A percentile compares a stretch with the other conserved stretches of the same genome.
Evolutionary conservation across 2,329 filamentous ascomycete genomes (phyloP).

Genomic region (Eutypa lata): DNA sequence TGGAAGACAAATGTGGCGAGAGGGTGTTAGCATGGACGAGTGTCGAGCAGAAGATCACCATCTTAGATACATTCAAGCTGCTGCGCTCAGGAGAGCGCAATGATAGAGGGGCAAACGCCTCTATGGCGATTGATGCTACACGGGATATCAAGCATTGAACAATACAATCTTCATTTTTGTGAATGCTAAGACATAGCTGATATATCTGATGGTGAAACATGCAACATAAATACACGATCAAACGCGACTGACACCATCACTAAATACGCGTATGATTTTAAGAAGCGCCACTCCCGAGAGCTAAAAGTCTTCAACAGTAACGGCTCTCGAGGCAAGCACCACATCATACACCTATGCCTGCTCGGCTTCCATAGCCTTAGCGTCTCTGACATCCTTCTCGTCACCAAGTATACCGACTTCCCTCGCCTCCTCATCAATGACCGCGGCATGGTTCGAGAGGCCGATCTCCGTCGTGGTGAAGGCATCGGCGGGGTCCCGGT

Average conservation of each 20-base stretch:
- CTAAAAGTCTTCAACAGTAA: no score
- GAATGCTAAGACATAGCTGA: no score
- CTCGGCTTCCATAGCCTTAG: constrained; percentile 4
- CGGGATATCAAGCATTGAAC: no score
- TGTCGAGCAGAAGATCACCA: constrained; percentile 7
- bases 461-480: constrained; percentile 46
- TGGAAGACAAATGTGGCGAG: constrained; percentile 2
- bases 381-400: constrained; percentile 20
- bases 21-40: constrained; percentile 12
- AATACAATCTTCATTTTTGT: no score
- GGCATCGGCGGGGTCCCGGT: constrained; percentile 60
- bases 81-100: neutral
- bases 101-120: constrained; percentile 5
- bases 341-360: neutral
- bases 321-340: no score
- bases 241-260: no score
- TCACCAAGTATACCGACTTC: constrained; percentile 11
- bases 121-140: no score
- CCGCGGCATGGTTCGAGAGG: constrained; percentile 12
- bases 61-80: constrained; percentile 12
- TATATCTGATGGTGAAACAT: no score
- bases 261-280: no score
- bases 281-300: no score
- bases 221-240: no score
- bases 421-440: constrained; percentile 15